A percentile compares a stretch with the other conserved stretches of the same genome.
phyloP scores from a whole-genome alignment of 2,329 filamentous ascomycete species.

The Pezicula carpinea region DNA sequence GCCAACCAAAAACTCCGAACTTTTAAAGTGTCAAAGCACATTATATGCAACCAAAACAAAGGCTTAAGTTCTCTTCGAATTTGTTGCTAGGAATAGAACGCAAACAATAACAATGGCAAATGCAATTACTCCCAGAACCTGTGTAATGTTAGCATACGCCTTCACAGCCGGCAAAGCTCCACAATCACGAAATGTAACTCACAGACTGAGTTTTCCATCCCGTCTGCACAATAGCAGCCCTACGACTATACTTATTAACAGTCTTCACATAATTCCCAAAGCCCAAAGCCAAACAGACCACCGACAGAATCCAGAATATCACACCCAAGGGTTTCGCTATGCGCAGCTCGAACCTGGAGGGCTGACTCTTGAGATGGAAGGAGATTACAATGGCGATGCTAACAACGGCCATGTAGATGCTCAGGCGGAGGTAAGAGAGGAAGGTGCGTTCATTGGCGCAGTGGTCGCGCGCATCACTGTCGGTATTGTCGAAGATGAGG shows the following conservation, averaged over 20 bases:
- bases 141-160: slow-evolving; percentile 2
- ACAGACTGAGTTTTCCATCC: slow-evolving; percentile 91
- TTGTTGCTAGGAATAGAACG: slow-evolving; percentile 51
- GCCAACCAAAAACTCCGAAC: neutral
- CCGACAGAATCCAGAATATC: slow-evolving; percentile 79
- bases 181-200: slow-evolving; percentile 6
- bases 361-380: slow-evolving; percentile 79
- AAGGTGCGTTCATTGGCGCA: slow-evolving; percentile 58
- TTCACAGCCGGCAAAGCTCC: neutral
- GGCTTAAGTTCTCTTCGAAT: slow-evolving; percentile 23
- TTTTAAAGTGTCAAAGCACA: neutral
- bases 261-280: slow-evolving; percentile 82
- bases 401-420: slow-evolving; percentile 87
- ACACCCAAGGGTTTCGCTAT: slow-evolving; percentile 81
- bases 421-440: slow-evolving; percentile 84
- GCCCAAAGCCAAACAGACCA: slow-evolving; percentile 73
- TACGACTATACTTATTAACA: slow-evolving; percentile 74
- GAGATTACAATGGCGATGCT: slow-evolving; percentile 86
- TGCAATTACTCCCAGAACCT: slow-evolving; percentile 61
- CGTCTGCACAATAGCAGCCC: slow-evolving; percentile 80
- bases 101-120: slow-evolving; percentile 61
- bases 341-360: slow-evolving; percentile 64
- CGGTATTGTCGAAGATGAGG: slow-evolving; percentile 61
- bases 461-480: slow-evolving; percentile 58
- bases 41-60: neutral